A percentile compares a stretch with the other conserved stretches of the same genome.
Conservation (phyloP, 192 early-diverging fungal species). For the Dimargaris xerosporica region DNA sequence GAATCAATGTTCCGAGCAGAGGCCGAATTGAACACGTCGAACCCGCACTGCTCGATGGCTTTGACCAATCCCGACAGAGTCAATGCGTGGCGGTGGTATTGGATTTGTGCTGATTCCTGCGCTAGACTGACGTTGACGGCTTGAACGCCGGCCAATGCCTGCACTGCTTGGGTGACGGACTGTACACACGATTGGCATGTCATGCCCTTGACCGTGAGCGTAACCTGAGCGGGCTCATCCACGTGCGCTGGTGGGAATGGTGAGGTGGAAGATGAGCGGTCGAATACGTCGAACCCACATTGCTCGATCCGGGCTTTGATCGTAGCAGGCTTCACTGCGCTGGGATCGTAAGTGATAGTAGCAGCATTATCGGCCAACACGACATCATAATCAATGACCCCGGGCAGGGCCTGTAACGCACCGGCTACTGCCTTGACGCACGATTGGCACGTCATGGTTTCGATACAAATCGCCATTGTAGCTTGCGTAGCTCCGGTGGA, state of each 20-base stretch:
- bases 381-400: constrained; percentile 37
- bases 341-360: constrained; percentile 35
- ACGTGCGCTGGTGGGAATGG: too few species aligned
- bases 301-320: constrained; percentile 46
- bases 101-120: constrained; percentile 19
- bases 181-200: constrained; percentile 76
- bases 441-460: constrained; percentile 68
- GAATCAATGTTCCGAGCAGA: not conserved
- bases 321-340: constrained; percentile 14
- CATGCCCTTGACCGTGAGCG: constrained; percentile 57
- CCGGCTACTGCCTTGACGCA: constrained; percentile 59
- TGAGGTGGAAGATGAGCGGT: constrained; percentile 9
- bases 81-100: constrained; percentile 6
- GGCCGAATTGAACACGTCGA: constrained; percentile 19
- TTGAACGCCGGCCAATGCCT: constrained; percentile 27
- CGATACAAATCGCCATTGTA: constrained; percentile 13
- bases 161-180: constrained; percentile 36
- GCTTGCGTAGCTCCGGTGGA: not conserved
- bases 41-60: constrained; percentile 50
- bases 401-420: constrained; percentile 29
- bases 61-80: constrained; percentile 11
- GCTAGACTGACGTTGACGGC: constrained; percentile 41
- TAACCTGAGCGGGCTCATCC: constrained; percentile 1
- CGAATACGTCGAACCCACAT: constrained; percentile 49
- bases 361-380: constrained; percentile 37